Conservation (phyloP, 495 filamentous ascomycete species). For the Geoglossum glabrum region DNA sequence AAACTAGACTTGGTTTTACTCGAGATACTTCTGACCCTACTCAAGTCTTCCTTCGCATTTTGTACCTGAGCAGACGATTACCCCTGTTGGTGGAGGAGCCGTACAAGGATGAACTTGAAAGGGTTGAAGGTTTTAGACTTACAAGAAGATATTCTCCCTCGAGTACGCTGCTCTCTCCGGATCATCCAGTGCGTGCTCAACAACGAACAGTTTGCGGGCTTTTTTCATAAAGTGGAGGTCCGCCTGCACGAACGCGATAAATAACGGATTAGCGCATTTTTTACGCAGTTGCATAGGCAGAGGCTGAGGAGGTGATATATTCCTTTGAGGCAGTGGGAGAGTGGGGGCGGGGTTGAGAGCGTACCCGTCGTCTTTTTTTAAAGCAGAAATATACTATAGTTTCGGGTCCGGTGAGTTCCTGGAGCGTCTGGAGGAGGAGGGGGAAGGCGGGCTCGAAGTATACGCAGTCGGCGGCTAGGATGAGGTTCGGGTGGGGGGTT, state of each 20-base stretch:
- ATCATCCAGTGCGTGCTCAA: constrained; percentile 24
- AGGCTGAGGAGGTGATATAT: not conserved
- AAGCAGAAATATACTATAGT: constrained; percentile 83
- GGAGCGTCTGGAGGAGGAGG: constrained; percentile 58
- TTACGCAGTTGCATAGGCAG: not conserved
- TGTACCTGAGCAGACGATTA: not conserved
- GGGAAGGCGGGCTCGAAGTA: constrained; percentile 95
- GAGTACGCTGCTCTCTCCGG: constrained; percentile 19
- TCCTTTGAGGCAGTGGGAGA: too few species aligned
- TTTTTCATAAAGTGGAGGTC: constrained; percentile 29
- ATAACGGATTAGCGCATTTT: not conserved
- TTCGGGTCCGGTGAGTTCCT: constrained; percentile 22
- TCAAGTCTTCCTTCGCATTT: not conserved
- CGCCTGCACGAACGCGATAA: constrained; percentile 8
- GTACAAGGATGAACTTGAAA: not conserved
- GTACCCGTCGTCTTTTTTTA: constrained; percentile 49
- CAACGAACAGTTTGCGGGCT: constrained; percentile 22
- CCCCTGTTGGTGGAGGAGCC: not conserved
- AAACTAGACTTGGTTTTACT: too few species aligned
- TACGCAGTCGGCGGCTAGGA: constrained; percentile 89
- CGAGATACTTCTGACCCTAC: too few species aligned
- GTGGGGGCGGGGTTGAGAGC: not conserved
- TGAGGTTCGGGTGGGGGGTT: constrained; percentile 39
- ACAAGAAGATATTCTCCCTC: constrained; percentile 28
- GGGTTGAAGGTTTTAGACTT: constrained; percentile 3